Percentiles rank a stretch among this genome's conserved stretches.
These are phyloP conservation scores for Lipomyces spencermartinsiae DNA, from an alignment of 805 yeast species.

Conservation along the genomic window DNA sequence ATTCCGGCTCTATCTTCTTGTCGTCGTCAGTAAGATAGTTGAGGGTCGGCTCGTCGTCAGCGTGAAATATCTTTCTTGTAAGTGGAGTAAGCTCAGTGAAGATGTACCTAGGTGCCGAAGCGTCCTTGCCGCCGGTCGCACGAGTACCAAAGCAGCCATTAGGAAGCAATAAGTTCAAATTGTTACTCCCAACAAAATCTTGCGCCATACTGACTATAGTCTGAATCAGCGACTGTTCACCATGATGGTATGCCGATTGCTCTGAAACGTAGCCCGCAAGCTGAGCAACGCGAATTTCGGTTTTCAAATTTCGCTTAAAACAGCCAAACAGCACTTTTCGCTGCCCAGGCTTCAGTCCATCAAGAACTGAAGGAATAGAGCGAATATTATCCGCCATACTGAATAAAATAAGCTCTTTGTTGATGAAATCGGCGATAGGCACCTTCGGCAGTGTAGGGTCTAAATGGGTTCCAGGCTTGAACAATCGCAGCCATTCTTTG, in stretches of 20 bases:
- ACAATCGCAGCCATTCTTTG: conserved; percentile 94
- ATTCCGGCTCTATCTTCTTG: conserved; percentile 90
- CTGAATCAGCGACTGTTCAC: conserved; percentile 84
- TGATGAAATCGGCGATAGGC: conserved; percentile 92
- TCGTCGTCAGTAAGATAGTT: conserved; percentile 91
- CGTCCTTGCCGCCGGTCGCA: conserved; percentile 97
- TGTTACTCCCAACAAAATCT: conserved; percentile 91
- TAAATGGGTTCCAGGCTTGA: conserved; percentile 87
- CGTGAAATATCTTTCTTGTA: conserved; percentile 77
- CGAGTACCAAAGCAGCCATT: conserved; percentile 97
- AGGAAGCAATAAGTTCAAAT: conserved; percentile 81
- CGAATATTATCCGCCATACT: conserved; percentile 96
- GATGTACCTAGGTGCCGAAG: conserved; percentile 97
- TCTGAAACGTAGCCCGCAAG: conserved; percentile 89
- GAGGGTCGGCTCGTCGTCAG: conserved; percentile 78
- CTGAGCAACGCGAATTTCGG: conserved; percentile 88
- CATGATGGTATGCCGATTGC: conserved; percentile 93
- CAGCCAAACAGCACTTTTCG: conserved; percentile 90
- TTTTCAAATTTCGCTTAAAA: conserved; percentile 75
- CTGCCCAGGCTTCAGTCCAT: conserved; percentile 97
- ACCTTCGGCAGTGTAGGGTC: conserved; percentile 78
- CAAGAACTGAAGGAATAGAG: conserved; percentile 91
- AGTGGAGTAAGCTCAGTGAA: conserved; percentile 81
- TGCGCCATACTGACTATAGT: conserved; percentile 95
- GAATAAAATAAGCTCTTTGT: conserved; percentile 90